phyloP scores from a whole-genome alignment of 2,329 filamentous ascomycete species.

The Penicillium concentricum region DNA sequence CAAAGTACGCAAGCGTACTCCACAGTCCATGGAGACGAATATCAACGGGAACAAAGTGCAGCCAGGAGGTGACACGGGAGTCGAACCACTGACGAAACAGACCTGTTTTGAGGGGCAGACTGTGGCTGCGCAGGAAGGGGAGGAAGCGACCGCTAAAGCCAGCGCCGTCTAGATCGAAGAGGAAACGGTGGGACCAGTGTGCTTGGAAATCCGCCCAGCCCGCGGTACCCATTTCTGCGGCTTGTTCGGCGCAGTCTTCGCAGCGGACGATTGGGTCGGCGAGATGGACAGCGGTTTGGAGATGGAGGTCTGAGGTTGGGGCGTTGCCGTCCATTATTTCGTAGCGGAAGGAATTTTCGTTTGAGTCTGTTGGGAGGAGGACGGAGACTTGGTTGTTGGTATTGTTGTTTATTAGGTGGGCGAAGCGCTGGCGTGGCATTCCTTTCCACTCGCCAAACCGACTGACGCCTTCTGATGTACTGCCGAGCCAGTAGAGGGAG shows the following conservation, averaged over 20 bases:
- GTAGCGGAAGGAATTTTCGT: slow-evolving; percentile 52
- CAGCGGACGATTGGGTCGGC: slow-evolving; percentile 59
- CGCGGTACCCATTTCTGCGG: slow-evolving; percentile 51
- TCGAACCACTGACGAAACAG: slow-evolving; percentile 80
- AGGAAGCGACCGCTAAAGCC: slow-evolving; percentile 66
- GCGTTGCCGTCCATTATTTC: slow-evolving; percentile 48
- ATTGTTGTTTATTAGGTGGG: slow-evolving; percentile 66
- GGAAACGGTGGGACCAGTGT: slow-evolving; percentile 66
- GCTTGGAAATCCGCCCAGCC: slow-evolving; percentile 52
- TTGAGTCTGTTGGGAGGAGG: slow-evolving; percentile 51
- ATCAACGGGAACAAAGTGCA: slow-evolving; percentile 78
- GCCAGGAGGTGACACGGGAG: slow-evolving; percentile 70
- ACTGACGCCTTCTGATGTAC: slow-evolving; percentile 57
- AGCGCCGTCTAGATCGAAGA: slow-evolving; percentile 69
- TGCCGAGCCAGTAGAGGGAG: slow-evolving; percentile 72
- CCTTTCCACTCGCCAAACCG: slow-evolving; percentile 60
- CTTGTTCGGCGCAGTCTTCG: slow-evolving; percentile 56
- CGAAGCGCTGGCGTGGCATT: slow-evolving; percentile 68
- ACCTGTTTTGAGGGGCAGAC: slow-evolving; percentile 66
- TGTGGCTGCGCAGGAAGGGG: slow-evolving; percentile 63
- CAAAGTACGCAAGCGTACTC: slow-evolving; percentile 72
- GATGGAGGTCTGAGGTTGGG: slow-evolving; percentile 45
- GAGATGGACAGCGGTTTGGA: slow-evolving; percentile 62
- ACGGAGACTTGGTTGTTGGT: slow-evolving; percentile 53
- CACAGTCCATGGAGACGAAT: slow-evolving; percentile 70